These are phyloP conservation scores for Fraxinus baroniana DNA, from an alignment of 305 asterid genomes.

Conservation along the genomic window DNA sequence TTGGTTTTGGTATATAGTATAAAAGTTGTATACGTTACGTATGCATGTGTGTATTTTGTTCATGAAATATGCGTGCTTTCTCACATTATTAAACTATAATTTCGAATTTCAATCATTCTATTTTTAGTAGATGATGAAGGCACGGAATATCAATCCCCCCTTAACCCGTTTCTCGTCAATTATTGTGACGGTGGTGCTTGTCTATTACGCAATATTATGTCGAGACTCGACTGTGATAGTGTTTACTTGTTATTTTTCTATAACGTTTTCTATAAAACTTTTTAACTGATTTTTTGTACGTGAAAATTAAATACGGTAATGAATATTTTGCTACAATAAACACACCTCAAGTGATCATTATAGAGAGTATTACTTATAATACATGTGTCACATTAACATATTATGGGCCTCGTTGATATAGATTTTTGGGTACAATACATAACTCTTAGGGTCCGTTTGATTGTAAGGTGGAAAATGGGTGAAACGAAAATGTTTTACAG, in stretches of 20 bases:
- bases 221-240: neutral
- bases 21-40: constrained; percentile 4
- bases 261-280: neutral
- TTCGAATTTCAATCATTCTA: neutral
- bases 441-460: too few species aligned
- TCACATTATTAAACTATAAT: neutral
- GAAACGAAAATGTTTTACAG: too few species aligned
- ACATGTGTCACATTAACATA: neutral
- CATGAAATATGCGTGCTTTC: neutral
- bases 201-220: neutral
- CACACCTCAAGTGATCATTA: neutral
- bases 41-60: neutral
- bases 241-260: neutral
- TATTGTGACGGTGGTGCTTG: neutral
- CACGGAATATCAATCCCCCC: neutral
- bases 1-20: neutral
- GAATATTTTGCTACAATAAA: neutral
- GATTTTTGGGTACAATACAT: too few species aligned
- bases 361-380: too few species aligned
- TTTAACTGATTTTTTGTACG: neutral
- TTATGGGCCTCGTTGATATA: neutral
- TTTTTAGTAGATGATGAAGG: neutral
- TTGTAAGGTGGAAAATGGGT: too few species aligned
- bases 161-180: neutral
- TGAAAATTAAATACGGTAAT: neutral